phyloP scores from a whole-genome alignment of 1,284 basidiomycete species.

The Sanguinoderma infundibulare region DNA sequence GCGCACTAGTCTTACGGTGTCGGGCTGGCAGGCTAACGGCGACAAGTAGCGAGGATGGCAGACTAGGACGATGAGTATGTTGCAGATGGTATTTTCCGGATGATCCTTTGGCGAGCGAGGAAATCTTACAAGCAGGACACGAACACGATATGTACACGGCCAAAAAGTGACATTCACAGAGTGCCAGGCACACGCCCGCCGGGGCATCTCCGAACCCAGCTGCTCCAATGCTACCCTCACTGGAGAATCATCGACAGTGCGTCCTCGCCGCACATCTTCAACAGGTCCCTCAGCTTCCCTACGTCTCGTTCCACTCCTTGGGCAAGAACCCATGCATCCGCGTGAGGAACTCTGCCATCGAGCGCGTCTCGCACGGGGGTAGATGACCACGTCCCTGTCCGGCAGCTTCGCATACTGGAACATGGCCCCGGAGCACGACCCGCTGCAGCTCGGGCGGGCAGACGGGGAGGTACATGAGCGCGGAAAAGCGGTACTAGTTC shows the following conservation, averaged over 20 bases:
- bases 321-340: neutral
- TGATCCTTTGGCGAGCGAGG: no score
- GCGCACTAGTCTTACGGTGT: no score
- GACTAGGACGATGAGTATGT: no score
- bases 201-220: no score
- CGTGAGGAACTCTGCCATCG: neutral
- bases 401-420: neutral
- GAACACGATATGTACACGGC: no score
- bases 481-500: neutral
- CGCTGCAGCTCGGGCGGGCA: neutral
- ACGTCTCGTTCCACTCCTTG: neutral
- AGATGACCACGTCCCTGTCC: neutral
- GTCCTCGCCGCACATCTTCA: neutral
- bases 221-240: no score
- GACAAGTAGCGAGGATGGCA: no score
- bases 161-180: no score
- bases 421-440: neutral
- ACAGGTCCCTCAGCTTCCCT: neutral
- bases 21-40: no score
- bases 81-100: no score
- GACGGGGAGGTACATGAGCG: neutral
- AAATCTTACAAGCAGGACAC: no score
- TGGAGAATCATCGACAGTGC: neutral
- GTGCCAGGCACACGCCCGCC: no score
- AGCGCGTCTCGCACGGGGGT: neutral